A percentile compares a stretch with the other conserved stretches of the same genome.
Conservation (phyloP, 2,329 filamentous ascomycete species). For the Elsinoe ampelina region DNA sequence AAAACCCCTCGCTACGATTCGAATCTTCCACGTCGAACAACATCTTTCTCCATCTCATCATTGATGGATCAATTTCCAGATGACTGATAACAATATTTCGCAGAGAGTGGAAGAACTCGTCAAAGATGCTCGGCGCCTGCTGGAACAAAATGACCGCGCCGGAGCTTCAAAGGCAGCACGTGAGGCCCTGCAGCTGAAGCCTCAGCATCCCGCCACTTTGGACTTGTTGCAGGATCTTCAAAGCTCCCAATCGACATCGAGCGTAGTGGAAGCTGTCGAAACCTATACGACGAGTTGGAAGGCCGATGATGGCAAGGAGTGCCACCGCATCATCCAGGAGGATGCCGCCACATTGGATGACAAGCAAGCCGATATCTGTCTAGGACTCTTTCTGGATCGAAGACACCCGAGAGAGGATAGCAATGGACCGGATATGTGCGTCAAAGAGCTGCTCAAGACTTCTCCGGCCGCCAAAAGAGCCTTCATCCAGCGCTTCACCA, state of each 20-base stretch:
- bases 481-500: slow-evolving; percentile 30
- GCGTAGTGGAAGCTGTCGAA: background rate
- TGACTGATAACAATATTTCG: background rate
- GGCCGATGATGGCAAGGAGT: background rate
- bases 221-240: slow-evolving; percentile 26
- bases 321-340: background rate
- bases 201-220: slow-evolving; percentile 24
- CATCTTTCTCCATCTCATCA: background rate
- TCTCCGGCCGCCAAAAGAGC: slow-evolving; percentile 30
- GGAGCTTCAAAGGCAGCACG: slow-evolving; percentile 2
- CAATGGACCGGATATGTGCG: background rate
- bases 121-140: background rate
- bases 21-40: background rate
- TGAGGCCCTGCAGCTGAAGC: slow-evolving; percentile 4
- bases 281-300: background rate
- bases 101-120: background rate
- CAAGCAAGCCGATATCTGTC: background rate
- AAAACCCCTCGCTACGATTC: no score
- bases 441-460: slow-evolving; percentile 18
- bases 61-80: slow-evolving; percentile 6
- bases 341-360: background rate
- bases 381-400: background rate
- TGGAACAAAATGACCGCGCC: slow-evolving; percentile 1
- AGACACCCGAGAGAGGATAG: background rate
- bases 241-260: background rate